phyloP scores from a whole-genome alignment of 257 asterid genomes.

The Asclepias syriaca region DNA sequence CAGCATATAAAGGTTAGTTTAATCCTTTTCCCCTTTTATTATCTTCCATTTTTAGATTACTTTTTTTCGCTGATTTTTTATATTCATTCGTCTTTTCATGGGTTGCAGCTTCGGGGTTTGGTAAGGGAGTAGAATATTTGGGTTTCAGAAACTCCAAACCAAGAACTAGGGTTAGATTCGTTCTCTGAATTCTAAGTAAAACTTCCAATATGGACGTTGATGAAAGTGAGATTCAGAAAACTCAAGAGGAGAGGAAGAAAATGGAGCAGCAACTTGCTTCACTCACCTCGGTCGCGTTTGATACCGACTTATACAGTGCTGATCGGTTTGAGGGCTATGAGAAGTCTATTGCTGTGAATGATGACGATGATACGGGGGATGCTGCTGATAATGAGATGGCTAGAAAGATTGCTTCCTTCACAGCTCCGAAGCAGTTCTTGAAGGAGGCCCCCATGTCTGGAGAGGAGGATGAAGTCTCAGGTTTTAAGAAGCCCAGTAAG shows the following conservation, averaged over 20 bases:
- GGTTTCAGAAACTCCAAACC: neutral
- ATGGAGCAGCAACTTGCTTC: conserved; percentile 91
- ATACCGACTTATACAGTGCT: conserved; percentile 60
- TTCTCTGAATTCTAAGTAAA: neutral
- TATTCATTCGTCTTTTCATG: neutral
- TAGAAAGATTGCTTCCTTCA: conserved; percentile 65
- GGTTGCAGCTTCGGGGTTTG: neutral
- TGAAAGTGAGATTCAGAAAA: conserved; percentile 52
- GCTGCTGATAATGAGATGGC: conserved; percentile 67
- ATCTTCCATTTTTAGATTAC: neutral
- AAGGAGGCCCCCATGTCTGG: conserved; percentile 67
- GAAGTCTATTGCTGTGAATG: conserved; percentile 72
- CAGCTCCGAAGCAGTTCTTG: conserved; percentile 73
- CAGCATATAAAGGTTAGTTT: neutral
- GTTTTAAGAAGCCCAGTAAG: conserved; percentile 68
- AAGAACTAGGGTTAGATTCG: neutral
- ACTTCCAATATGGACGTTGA: conserved; percentile 40
- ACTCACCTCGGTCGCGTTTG: conserved; percentile 56
- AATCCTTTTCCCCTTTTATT: neutral
- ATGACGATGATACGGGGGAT: conserved; percentile 60
- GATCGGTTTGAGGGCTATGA: conserved; percentile 74
- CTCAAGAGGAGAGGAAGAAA: conserved; percentile 74
- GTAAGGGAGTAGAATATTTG: neutral
- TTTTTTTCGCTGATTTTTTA: neutral
- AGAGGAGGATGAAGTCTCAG: conserved; percentile 57